Conservation (phyloP, 1,139 yeast species). For the Geotrichum candidum region DNA sequence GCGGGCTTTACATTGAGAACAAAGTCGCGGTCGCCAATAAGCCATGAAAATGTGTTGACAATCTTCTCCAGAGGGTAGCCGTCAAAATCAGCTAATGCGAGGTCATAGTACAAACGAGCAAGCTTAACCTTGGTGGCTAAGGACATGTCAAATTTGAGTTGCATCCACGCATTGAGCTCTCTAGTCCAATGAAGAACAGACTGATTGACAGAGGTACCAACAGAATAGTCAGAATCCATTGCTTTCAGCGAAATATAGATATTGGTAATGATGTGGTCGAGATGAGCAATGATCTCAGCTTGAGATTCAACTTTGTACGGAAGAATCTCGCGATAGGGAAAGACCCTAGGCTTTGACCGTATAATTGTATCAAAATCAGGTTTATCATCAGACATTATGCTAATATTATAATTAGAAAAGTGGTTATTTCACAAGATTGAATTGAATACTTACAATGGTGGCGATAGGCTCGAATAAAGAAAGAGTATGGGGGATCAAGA, state of each 20-base stretch:
- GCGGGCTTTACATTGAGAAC: conserved; percentile 22
- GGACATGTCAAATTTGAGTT: conserved; percentile 80
- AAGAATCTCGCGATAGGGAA: conserved; percentile 54
- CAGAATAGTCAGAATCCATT: conserved; percentile 66
- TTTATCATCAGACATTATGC: neutral
- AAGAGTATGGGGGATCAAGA: neutral
- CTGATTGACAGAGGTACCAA: conserved; percentile 68
- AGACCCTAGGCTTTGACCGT: conserved; percentile 39
- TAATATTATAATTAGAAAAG: neutral
- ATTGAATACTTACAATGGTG: neutral
- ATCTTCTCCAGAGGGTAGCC: conserved; percentile 55
- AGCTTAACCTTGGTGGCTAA: conserved; percentile 54
- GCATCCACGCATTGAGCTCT: conserved; percentile 73
- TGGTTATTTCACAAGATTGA: neutral
- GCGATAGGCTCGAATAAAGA: neutral
- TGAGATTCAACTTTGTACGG: conserved; percentile 75
- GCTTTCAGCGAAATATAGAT: conserved; percentile 73
- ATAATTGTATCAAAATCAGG: conserved; percentile 12
- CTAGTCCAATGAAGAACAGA: conserved; percentile 84
- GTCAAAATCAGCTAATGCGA: conserved; percentile 74
- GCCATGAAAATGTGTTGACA: conserved; percentile 55
- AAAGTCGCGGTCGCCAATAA: conserved; percentile 36
- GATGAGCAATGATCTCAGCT: conserved; percentile 63
- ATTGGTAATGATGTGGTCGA: conserved; percentile 73
- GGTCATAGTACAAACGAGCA: conserved; percentile 64